Base-by-base conservation (phyloP, 345 rosid genomes). In the Lenwebbia sp. region DNA sequence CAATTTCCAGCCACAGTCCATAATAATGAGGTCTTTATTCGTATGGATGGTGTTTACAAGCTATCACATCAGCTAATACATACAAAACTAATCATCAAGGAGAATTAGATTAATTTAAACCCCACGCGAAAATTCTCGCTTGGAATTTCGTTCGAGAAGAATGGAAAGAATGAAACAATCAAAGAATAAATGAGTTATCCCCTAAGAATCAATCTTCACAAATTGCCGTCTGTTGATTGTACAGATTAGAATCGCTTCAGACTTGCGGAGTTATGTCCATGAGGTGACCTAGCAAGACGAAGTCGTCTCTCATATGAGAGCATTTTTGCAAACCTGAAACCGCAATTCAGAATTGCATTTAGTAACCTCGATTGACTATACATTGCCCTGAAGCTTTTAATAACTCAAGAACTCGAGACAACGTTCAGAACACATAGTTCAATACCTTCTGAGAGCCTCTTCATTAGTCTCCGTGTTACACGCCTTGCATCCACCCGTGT, bases 251-350 rank as follows among this genome's bases (percentile, higher is more conserved):
- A 65, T 33, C 25, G 25, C 78, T 33, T 65, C 47, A 65, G 19
- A 33, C 9, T 65, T 19, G 78, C 25, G 44, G 78, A 65, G 44
- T 65, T 17, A 65, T 19, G 47, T 65, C 78, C 78, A 50, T 55
- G 55, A 0, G 93, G 91, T 85, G 90, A 93, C 41, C 86, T 93
- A 21, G 88, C 82, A 49, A 84, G 86, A 9, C 96, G 97, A 51
- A 89, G 88, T 75, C 37, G 88, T 89, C 90, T 93, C 92, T 96
- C 96, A 13, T 87, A 82, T 1, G 96, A 94, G 37, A 95, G 94
- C 25, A 87, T 6, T 82, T 87, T 90, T 4, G 98, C 98, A 85
- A 93, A 86, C 90, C 96, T 95, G 86, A 62, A 87, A 56, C 47
- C 33, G 21, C 11, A 54, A 41, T n/a, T 50, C 4, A 26, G 44